These are phyloP conservation scores for Aspergillus hortae DNA, from an alignment of 2,329 filamentous ascomycete species.

Conservation along the genomic window DNA sequence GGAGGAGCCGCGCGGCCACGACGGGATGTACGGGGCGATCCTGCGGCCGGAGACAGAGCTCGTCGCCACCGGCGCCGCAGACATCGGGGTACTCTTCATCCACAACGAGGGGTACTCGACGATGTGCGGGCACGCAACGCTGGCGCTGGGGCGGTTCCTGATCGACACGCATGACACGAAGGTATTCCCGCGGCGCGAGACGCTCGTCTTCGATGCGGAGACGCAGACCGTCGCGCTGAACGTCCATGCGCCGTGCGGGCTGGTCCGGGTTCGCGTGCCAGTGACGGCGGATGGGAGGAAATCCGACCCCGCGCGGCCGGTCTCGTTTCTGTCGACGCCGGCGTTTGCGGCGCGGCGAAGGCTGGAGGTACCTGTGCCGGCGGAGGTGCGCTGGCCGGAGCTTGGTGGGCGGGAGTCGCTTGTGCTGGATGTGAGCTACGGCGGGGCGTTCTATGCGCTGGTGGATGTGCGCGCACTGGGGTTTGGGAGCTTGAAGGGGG, in stretches of 20 bases:
- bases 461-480: conserved; percentile 38
- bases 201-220: conserved; percentile 25
- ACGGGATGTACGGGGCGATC: conserved; percentile 52
- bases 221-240: conserved; percentile 27
- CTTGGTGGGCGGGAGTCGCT: conserved; percentile 26
- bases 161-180: conserved; percentile 39
- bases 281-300: conserved; percentile 22
- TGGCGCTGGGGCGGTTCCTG: conserved; percentile 46
- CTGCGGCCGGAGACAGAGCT: conserved; percentile 43
- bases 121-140: conserved; percentile 52
- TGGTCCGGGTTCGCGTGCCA: conserved; percentile 42
- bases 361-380: conserved; percentile 28
- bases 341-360: conserved; percentile 37
- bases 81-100: conserved; percentile 49
- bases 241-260: conserved; percentile 46
- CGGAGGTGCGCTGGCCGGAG: conserved; percentile 36
- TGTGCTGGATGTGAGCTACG: conserved; percentile 38
- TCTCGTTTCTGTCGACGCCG: conserved; percentile 43
- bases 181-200: conserved; percentile 38
- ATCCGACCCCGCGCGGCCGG: conserved; percentile 37
- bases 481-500: conserved; percentile 28
- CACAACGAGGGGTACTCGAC: conserved; percentile 49
- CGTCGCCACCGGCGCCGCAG: conserved; percentile 36
- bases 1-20: conserved; percentile 49
- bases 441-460: conserved; percentile 45